Percentiles rank a stretch among this genome's conserved stretches.
Conservation (phyloP, 2,329 filamentous ascomycete genomes). For the Penicillium capsulatum region DNA sequence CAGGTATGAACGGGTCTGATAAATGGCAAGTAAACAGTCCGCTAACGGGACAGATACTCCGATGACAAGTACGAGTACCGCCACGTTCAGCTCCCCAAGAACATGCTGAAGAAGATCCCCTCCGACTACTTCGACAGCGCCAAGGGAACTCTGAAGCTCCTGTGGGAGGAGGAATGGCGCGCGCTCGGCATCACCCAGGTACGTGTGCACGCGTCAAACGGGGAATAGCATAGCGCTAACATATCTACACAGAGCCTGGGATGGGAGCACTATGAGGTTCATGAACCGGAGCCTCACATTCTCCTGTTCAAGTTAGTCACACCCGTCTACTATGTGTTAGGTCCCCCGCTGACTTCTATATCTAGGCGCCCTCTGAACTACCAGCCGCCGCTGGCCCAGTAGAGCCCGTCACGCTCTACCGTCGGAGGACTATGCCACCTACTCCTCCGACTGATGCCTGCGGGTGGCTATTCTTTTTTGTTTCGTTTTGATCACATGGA, state of each 20-base stretch:
- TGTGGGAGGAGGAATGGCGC: slow-evolving; percentile 99
- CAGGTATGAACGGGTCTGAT: slow-evolving; percentile 55
- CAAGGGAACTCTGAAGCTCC: slow-evolving; percentile 87
- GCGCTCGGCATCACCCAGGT: slow-evolving; percentile 96
- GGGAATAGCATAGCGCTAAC: slow-evolving; percentile 8
- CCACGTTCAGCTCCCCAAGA: slow-evolving; percentile 94
- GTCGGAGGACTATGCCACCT: slow-evolving; percentile 6
- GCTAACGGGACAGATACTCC: slow-evolving; percentile 64
- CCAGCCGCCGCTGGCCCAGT: slow-evolving; percentile 58
- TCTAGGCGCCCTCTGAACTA: slow-evolving; percentile 77
- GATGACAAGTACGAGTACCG: slow-evolving; percentile 94
- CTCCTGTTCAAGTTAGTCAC: slow-evolving; percentile 87
- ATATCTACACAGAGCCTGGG: slow-evolving; percentile 69
- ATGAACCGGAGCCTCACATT: slow-evolving; percentile 97
- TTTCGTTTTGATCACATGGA: slow-evolving; percentile 2
- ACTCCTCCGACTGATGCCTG: slow-evolving; percentile 6
- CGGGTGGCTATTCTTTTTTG: neutral
- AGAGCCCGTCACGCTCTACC: slow-evolving; percentile 14
- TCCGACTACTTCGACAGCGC: slow-evolving; percentile 86
- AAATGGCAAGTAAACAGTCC: slow-evolving; percentile 6
- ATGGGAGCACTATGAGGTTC: slow-evolving; percentile 99
- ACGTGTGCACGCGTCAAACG: slow-evolving; percentile 11
- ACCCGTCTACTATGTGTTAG: neutral
- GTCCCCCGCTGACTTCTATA: neutral
- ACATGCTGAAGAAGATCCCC: slow-evolving; percentile 96